Evolutionary conservation across 306 rosid species (phyloP), one percentile per base, ranked within the genome.

Genomic region (Cucurbita moschata): DNA sequence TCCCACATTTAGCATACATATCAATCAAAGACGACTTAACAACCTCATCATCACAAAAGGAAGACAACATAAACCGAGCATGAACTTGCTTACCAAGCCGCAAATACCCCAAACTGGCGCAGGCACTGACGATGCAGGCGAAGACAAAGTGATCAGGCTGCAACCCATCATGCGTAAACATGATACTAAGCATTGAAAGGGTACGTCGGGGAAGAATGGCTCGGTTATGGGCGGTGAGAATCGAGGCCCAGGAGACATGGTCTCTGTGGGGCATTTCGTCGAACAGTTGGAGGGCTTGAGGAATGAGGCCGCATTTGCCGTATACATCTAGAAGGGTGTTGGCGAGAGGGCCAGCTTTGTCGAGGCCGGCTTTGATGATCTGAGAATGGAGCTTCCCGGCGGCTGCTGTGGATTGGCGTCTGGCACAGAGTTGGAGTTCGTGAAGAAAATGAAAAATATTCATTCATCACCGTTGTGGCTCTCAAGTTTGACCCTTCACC

Each of bases 11-110:
- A 0, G 91, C 81, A 69, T 92, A 90, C 96, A 92, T 87, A 54
- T 92, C 96, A 64, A 90, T 81, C 75, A 92, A 70, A 0, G 98
- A 86, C 4, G 98, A 90, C 85, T 84, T 92, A 1, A 87, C 98
- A 15, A 92, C 96, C 68, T 88, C 85, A 8, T 92, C 98, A 1
- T 75, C 65, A 7, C 46, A 47, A 82, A 77, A 90, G 0, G 81
- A 75, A 0, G 96, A 90, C 30, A 88, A 55, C 46, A 83, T n/a
- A 78, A 90, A 87, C 59, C 85, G 85, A 15, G 83, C 92, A 65
- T 92, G 98, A 6, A 87, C 83, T 66, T 92, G 96, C 68, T 75
- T 84, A 38, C 93, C 96, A 42, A 61, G 88, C 62, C 80, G 81
- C 78, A 78, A 4, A 52, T 59, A 64, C 56, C 85, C 84, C 70